Conservation (phyloP, 495 filamentous ascomycete genomes). For the Mytilinidion resinicola region DNA sequence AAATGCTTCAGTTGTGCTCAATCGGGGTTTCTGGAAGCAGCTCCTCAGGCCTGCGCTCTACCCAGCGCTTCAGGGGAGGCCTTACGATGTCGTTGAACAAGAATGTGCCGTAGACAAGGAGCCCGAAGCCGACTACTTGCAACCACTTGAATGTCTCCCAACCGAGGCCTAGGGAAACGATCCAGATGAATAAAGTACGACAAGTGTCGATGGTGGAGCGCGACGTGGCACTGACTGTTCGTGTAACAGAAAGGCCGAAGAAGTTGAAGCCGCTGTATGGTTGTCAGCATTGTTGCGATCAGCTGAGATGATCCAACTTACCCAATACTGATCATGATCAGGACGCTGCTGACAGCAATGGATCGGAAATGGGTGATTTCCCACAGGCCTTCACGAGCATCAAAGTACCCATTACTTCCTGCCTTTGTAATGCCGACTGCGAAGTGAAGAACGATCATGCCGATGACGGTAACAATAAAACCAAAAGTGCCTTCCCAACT, state of each 20-base stretch:
- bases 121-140: conserved; percentile 77
- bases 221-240: conserved; percentile 79
- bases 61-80: conserved; percentile 56
- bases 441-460: conserved; percentile 74
- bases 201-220: conserved; percentile 96
- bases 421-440: conserved; percentile 65
- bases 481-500: conserved; percentile 96
- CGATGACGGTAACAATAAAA: conserved; percentile 71
- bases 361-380: conserved; percentile 64
- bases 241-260: conserved; percentile 90
- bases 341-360: conserved; percentile 65
- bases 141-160: conserved; percentile 99
- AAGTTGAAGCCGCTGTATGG: conserved; percentile 84
- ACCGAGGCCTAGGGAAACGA: conserved; percentile 83
- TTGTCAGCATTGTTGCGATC: conserved; percentile 3
- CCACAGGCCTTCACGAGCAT: conserved; percentile 74
- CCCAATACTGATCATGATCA: conserved; percentile 97
- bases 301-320: conserved; percentile 40
- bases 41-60: conserved; percentile 43
- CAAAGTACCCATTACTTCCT: conserved; percentile 79
- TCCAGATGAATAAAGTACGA: conserved; percentile 96
- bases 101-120: conserved; percentile 95
- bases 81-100: conserved; percentile 88
- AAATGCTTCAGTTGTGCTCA: conserved; percentile 54
- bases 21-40: conserved; percentile 81